phyloP scores from a whole-genome alignment of 164 flowering plant species.

The Dillenia suffruticosa region DNA sequence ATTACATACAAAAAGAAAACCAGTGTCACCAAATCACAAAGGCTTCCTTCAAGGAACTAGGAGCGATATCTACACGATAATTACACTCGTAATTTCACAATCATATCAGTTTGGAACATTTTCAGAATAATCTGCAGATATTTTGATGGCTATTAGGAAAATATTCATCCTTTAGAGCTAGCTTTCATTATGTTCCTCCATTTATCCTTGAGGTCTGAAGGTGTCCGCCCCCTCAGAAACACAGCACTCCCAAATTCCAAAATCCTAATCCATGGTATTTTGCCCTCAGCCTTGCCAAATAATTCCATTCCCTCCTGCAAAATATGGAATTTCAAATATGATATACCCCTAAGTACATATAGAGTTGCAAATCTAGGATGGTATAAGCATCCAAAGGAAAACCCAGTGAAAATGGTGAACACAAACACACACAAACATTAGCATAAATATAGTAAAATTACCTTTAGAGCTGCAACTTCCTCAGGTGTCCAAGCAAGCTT shows the following conservation, averaged over 20 bases:
- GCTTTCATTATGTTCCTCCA: conserved; percentile 48
- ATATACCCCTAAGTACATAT: no score
- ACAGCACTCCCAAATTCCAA: conserved; percentile 35
- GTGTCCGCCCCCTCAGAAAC: conserved; percentile 25
- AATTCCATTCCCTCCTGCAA: conserved; percentile 37
- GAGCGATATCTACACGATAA: no score
- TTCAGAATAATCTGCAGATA: no score
- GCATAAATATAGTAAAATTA: conserved; percentile 5
- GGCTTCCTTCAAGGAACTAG: no score
- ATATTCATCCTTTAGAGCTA: conserved; percentile 6
- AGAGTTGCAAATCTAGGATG: no score
- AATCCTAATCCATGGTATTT: conserved; percentile 43
- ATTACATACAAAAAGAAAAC: no score
- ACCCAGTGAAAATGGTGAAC: no score
- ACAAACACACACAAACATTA: background rate
- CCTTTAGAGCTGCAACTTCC: conserved; percentile 45
- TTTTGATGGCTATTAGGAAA: no score
- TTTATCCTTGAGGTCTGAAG: conserved; percentile 43
- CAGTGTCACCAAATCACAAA: no score
- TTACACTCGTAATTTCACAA: no score
- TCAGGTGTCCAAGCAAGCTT: conserved; percentile 35
- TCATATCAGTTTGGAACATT: no score
- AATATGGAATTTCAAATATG: background rate
- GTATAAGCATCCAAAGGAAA: no score
- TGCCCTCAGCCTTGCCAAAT: conserved; percentile 10